phyloP scores from a whole-genome alignment of 805 yeast genomes.

The Wickerhamiella brachini region DNA sequence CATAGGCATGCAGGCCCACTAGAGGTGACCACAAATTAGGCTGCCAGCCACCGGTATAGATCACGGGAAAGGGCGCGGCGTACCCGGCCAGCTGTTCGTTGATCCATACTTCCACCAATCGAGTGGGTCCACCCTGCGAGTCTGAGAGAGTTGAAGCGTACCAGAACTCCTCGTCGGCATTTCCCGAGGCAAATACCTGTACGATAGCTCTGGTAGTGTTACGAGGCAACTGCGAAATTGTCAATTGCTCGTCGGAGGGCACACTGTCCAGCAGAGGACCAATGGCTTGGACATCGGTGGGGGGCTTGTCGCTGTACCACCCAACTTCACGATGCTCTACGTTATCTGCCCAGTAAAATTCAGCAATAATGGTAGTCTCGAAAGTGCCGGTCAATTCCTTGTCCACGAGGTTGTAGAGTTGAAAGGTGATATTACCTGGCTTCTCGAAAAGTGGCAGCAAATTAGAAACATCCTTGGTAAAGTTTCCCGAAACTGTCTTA shows the following conservation, averaged over 20 bases:
- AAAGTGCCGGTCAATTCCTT: constrained; percentile 46
- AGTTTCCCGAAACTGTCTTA: constrained; percentile 33
- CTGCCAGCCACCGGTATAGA: constrained; percentile 69
- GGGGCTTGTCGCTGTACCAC: constrained; percentile 9
- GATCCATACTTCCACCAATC: constrained; percentile 51
- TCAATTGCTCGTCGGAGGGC: constrained; percentile 1
- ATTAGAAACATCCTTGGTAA: constrained; percentile 50
- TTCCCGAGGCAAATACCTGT: constrained; percentile 53
- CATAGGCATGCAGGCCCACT: constrained; percentile 62
- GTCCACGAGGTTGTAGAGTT: constrained; percentile 45
- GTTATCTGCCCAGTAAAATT: constrained; percentile 25
- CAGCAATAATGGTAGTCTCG: constrained; percentile 36
- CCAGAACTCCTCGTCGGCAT: constrained; percentile 73
- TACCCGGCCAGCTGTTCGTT: constrained; percentile 45
- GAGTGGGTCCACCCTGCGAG: constrained; percentile 13
- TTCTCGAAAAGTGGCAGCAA: constrained; percentile 37
- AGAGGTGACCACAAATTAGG: constrained; percentile 74
- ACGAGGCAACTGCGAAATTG: constrained; percentile 25
- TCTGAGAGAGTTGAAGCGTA: constrained; percentile 22
- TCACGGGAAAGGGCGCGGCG: constrained; percentile 52
- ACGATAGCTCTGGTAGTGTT: constrained; percentile 46
- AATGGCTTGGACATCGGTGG: constrained; percentile 2
- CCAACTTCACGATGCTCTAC: background rate
- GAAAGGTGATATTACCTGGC: constrained; percentile 33
- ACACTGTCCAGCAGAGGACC: background rate